Percentiles rank a stretch among this genome's conserved stretches.
phyloP scores from a whole-genome alignment of 2,329 filamentous ascomycete species.

The Paraphoma chrysanthemicola region DNA sequence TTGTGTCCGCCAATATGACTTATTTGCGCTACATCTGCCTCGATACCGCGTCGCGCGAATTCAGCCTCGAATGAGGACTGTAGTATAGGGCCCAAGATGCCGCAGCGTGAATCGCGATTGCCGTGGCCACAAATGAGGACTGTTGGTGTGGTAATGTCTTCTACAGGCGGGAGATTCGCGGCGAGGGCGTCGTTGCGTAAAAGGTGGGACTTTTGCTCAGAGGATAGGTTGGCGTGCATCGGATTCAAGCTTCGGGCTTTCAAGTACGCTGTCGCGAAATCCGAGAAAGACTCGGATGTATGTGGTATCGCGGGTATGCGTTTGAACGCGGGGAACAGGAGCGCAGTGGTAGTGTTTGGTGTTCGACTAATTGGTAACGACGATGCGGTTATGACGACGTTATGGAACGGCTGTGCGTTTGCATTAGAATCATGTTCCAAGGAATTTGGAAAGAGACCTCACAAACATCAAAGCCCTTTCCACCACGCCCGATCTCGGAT shows the following conservation, averaged over 20 bases:
- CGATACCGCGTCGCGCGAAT: constrained; percentile 58
- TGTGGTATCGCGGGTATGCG: constrained; percentile 76
- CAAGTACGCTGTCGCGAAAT: constrained; percentile 70
- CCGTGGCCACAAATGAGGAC: constrained; percentile 90
- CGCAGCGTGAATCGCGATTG: constrained; percentile 81
- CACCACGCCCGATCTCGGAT: constrained; percentile 52
- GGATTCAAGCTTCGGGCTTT: constrained; percentile 69
- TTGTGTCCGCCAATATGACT: constrained; percentile 87
- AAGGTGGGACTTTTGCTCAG: constrained; percentile 55
- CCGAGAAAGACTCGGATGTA: constrained; percentile 61
- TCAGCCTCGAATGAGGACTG: constrained; percentile 71
- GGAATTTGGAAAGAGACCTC: constrained; percentile 17
- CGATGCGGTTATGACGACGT: constrained; percentile 76
- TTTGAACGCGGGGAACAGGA: constrained; percentile 83
- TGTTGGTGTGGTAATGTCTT: constrained; percentile 38
- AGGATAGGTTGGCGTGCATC: constrained; percentile 64
- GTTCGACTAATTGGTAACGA: constrained; percentile 62
- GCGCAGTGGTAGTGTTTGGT: constrained; percentile 55
- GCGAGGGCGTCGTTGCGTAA: constrained; percentile 58
- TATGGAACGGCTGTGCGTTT: constrained; percentile 75
- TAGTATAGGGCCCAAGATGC: constrained; percentile 77
- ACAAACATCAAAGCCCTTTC: constrained; percentile 56
- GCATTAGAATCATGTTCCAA: not conserved
- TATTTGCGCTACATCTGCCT: constrained; percentile 71
- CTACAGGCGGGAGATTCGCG: constrained; percentile 60